These are phyloP conservation scores for Monosporozyma siamensis DNA, from an alignment of 805 yeast species.

Conservation along the genomic window DNA sequence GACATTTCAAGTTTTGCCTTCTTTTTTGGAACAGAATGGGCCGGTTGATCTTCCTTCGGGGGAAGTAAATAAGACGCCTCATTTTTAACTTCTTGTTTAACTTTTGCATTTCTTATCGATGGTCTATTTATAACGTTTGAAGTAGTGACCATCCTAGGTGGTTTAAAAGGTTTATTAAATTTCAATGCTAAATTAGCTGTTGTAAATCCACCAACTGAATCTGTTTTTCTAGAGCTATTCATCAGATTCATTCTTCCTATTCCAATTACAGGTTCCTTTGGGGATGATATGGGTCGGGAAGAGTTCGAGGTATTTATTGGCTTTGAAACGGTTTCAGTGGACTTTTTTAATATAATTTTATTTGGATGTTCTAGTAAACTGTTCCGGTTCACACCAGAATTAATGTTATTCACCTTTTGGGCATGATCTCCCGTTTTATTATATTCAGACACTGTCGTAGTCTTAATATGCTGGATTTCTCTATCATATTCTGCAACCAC, in stretches of 20 bases:
- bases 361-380: too few relatives aligned
- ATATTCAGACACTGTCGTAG: neutral
- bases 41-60: too few relatives aligned
- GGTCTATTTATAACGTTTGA: conserved; percentile 8
- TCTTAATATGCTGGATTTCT: conserved; percentile 11
- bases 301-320: too few relatives aligned
- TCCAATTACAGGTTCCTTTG: neutral
- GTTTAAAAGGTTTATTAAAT: conserved; percentile 25
- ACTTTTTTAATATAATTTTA: neutral
- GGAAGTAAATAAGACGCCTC: too few relatives aligned
- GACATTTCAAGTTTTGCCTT: neutral
- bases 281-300: neutral
- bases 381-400: too few relatives aligned
- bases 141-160: conserved; percentile 15
- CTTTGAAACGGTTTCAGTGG: too few relatives aligned
- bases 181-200: conserved; percentile 16
- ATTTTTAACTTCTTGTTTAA: neutral
- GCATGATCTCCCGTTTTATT: too few relatives aligned
- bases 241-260: neutral
- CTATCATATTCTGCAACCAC: conserved; percentile 11
- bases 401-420: too few relatives aligned
- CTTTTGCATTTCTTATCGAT: conserved; percentile 5
- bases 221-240: neutral
- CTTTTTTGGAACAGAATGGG: too few relatives aligned
- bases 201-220: neutral